Conservation (phyloP, 768 basidiomycete species). For the Russula foetens region DNA sequence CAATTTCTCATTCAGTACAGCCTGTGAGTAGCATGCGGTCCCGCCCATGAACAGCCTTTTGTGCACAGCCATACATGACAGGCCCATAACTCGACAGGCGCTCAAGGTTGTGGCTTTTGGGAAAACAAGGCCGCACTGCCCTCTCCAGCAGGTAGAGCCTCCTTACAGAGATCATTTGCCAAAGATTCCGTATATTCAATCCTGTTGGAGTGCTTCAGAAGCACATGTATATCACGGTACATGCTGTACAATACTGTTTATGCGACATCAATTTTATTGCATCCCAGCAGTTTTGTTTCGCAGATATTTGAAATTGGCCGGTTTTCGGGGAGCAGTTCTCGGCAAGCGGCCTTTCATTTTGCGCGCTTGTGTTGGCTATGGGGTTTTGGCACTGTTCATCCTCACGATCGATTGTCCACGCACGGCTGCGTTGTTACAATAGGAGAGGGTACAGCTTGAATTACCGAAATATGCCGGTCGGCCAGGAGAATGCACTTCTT, state of each 20-base stretch:
- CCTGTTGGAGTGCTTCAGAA: neutral
- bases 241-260: neutral
- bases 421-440: no score
- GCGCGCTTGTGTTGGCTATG: neutral
- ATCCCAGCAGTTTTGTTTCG: no score
- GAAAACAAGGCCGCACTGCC: neutral
- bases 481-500: no score
- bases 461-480: neutral
- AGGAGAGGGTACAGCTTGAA: no score
- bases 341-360: neutral
- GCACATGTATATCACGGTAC: neutral
- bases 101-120: neutral
- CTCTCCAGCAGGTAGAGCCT: neutral
- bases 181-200: no score
- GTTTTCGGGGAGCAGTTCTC: neutral
- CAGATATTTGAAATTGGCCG: neutral
- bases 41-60: neutral
- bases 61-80: neutral
- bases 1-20: no score
- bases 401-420: no score
- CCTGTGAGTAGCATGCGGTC: neutral
- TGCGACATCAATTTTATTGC: no score
- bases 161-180: no score
- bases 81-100: neutral
- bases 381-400: neutral